phyloP scores from a whole-genome alignment of 2,329 filamentous ascomycete species.

The Hypoxylon sp. region DNA sequence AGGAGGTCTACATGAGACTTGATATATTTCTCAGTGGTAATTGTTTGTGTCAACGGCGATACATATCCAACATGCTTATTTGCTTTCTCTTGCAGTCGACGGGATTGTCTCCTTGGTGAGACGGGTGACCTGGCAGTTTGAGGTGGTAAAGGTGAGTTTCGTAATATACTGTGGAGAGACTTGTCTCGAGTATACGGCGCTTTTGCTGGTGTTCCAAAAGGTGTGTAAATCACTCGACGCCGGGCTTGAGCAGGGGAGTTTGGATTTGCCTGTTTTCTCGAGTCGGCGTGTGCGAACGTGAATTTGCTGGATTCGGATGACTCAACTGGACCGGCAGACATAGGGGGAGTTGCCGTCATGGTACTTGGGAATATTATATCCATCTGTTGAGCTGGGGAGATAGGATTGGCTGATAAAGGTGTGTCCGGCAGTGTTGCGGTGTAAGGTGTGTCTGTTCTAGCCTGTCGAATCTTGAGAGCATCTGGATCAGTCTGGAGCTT shows the following conservation, averaged over 20 bases:
- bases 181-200: constrained; percentile 72
- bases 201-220: constrained; percentile 49
- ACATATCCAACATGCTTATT: constrained; percentile 73
- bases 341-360: constrained; percentile 72
- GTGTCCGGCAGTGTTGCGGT: constrained; percentile 67
- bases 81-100: constrained; percentile 68
- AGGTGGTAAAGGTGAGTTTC: constrained; percentile 75
- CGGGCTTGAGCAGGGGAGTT: constrained; percentile 58
- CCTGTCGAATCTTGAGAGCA: constrained; percentile 53
- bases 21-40: constrained; percentile 73
- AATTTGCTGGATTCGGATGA: constrained; percentile 60
- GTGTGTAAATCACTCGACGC: constrained; percentile 57
- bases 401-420: constrained; percentile 66
- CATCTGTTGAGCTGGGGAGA: constrained; percentile 62
- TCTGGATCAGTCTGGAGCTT: constrained; percentile 57
- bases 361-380: constrained; percentile 67
- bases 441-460: constrained; percentile 61
- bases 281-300: constrained; percentile 60
- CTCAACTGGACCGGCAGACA: constrained; percentile 69
- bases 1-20: constrained; percentile 75
- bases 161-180: constrained; percentile 73
- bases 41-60: constrained; percentile 74
- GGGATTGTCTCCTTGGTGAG: constrained; percentile 68
- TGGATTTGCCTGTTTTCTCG: constrained; percentile 45
- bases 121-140: constrained; percentile 64